Evolutionary conservation across 805 yeast species (phyloP).

Genomic region (Ogataea polymorpha): DNA sequence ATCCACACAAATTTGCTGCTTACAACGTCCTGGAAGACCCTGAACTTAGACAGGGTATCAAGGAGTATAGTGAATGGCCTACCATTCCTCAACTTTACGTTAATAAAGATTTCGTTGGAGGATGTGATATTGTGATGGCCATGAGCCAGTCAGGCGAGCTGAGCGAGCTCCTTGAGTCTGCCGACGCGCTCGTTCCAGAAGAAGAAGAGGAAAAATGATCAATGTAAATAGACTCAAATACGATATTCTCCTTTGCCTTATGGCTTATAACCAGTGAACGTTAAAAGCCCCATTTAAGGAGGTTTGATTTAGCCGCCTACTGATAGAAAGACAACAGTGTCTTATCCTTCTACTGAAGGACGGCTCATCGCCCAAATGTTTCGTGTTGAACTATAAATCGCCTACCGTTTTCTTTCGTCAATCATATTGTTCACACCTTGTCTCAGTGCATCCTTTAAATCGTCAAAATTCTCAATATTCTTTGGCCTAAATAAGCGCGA

Average conservation of each 20-base stretch:
- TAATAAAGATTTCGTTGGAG: constrained; percentile 89
- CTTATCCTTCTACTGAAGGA: constrained; percentile 6
- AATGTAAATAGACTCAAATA: constrained; percentile 4
- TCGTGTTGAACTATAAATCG: not conserved
- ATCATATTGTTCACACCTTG: constrained; percentile 30
- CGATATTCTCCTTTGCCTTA: constrained; percentile 26
- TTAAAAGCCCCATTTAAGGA: constrained; percentile 24
- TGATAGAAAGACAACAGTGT: constrained; percentile 11
- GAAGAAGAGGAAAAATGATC: constrained; percentile 44
- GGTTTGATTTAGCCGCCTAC: constrained; percentile 6
- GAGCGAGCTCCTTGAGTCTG: constrained; percentile 75
- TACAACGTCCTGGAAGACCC: constrained; percentile 93
- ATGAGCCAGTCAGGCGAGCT: constrained; percentile 94
- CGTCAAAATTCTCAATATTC: constrained; percentile 30
- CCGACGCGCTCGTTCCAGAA: constrained; percentile 76
- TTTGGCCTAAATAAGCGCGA: constrained; percentile 49
- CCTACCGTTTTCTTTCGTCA: constrained; percentile 13
- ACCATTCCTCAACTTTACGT: constrained; percentile 96
- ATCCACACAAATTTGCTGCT: constrained; percentile 94
- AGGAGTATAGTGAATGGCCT: constrained; percentile 97
- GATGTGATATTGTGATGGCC: constrained; percentile 89
- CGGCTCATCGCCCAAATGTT: constrained; percentile 5
- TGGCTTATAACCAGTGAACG: constrained; percentile 12
- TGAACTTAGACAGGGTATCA: constrained; percentile 91
- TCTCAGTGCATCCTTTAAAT: constrained; percentile 28